Percentiles rank a stretch among this genome's conserved stretches.
These are phyloP conservation scores for Trichophyton verrucosum DNA, from an alignment of 2,329 filamentous ascomycete genomes.

Conservation along the genomic window DNA sequence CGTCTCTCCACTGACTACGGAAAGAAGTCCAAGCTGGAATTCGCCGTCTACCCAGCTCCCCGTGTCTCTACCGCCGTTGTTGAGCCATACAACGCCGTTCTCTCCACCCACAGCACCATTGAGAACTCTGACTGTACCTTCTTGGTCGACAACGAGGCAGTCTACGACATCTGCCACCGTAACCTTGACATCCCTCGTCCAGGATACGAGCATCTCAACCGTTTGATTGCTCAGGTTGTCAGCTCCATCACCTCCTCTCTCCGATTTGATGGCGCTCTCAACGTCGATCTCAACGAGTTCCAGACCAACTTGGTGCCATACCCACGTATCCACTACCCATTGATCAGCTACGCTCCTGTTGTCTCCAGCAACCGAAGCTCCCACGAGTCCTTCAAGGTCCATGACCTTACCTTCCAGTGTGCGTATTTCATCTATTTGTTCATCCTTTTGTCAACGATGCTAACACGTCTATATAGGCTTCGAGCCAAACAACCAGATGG, in stretches of 20 bases:
- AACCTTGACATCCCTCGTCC: constrained; percentile 96
- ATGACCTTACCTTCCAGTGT: constrained; percentile 58
- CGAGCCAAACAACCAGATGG: constrained; percentile 99
- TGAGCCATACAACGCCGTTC: constrained; percentile 99
- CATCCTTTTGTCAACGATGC: not conserved
- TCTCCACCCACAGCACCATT: constrained; percentile 96
- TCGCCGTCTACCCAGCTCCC: constrained; percentile 96
- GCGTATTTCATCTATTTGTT: constrained; percentile 16
- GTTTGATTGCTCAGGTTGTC: constrained; percentile 95
- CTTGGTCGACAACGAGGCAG: constrained; percentile 99
- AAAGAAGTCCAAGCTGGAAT: constrained; percentile 99
- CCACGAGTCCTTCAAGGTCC: constrained; percentile 87
- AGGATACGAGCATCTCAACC: constrained; percentile 98
- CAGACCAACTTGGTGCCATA: constrained; percentile 99
- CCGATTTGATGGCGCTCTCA: constrained; percentile 95
- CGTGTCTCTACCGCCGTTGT: constrained; percentile 96
- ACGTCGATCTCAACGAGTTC: constrained; percentile 99
- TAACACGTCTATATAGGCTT: constrained; percentile 70
- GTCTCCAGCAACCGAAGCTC: constrained; percentile 90
- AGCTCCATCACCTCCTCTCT: constrained; percentile 97
- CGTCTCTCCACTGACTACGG: constrained; percentile 97
- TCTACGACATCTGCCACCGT: constrained; percentile 98
- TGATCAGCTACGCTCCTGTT: constrained; percentile 90
- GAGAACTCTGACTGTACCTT: constrained; percentile 99
- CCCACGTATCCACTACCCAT: constrained; percentile 97